Evolutionary conservation across 177 flowering plant species (phyloP).

Genomic region (Vitis hybrid): DNA sequence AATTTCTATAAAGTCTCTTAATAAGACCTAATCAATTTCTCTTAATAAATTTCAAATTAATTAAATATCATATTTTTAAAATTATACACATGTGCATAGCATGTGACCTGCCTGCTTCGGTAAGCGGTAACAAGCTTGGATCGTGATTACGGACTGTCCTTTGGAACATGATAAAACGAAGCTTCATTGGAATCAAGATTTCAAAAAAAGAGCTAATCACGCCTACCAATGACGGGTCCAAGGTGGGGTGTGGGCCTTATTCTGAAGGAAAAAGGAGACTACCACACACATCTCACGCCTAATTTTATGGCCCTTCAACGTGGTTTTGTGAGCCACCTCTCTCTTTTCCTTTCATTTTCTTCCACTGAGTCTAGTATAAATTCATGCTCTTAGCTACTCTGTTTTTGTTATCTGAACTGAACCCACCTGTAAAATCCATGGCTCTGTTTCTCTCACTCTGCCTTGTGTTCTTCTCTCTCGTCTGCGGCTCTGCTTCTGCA

Average conservation of each 20-base stretch:
- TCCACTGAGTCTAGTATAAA: background rate
- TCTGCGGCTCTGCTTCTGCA: background rate
- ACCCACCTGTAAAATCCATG: background rate
- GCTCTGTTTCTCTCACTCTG: constrained; percentile 14
- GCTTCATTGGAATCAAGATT: background rate
- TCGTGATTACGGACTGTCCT: background rate
- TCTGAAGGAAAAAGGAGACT: constrained; percentile 1
- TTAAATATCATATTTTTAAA: background rate
- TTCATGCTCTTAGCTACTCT: background rate
- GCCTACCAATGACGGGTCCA: constrained; percentile 6
- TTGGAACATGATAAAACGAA: background rate
- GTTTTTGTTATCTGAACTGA: background rate
- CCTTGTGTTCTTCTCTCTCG: constrained; percentile 10
- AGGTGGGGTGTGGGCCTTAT: background rate
- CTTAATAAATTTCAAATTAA: too few relatives aligned
- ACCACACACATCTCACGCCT: constrained; percentile 29
- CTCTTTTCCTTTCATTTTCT: background rate
- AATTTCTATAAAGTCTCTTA: too few relatives aligned
- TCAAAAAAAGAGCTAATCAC: constrained; percentile 14
- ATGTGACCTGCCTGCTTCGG: background rate
- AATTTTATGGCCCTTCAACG: constrained; percentile 20
- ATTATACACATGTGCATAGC: background rate
- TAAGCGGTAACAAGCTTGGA: background rate
- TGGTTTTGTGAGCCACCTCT: constrained; percentile 4
- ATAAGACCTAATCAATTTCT: too few relatives aligned